A percentile compares a stretch with the other conserved stretches of the same genome.
Conservation (phyloP, 352 stramenopile genomes). For the Peronospora destructor region DNA sequence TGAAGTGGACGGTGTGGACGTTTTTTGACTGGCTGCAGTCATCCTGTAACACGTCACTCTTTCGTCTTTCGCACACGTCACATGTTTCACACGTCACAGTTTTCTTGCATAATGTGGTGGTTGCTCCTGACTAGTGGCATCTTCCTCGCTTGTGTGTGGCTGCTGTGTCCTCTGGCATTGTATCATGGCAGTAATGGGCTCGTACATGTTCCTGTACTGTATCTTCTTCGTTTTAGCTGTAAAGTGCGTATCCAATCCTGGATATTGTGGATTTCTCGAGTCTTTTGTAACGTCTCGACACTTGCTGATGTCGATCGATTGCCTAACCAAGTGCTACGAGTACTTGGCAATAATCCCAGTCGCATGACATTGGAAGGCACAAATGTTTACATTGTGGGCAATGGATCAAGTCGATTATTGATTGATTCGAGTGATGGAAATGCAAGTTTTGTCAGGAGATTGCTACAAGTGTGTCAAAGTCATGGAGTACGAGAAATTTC, state of each 20-base stretch:
- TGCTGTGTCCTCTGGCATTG: constrained; percentile 12
- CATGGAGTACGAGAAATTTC: constrained; percentile 49
- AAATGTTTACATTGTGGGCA: constrained; percentile 88
- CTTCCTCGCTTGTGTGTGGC: constrained; percentile 5
- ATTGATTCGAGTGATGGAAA: constrained; percentile 81
- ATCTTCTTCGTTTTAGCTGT: constrained; percentile 40
- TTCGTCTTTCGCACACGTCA: background rate
- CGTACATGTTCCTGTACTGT: constrained; percentile 25
- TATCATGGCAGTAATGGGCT: constrained; percentile 6
- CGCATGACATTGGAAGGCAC: constrained; percentile 86
- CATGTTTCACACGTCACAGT: constrained; percentile 15
- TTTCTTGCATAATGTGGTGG: constrained; percentile 12
- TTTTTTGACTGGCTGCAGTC: constrained; percentile 21
- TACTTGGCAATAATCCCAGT: constrained; percentile 82
- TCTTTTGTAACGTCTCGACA: constrained; percentile 32
- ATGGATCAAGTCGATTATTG: constrained; percentile 47
- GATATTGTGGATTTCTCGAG: constrained; percentile 37
- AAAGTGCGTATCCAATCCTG: constrained; percentile 38
- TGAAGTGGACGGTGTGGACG: constrained; percentile 3
- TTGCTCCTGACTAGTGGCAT: background rate
- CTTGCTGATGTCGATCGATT: constrained; percentile 41
- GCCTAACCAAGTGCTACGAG: constrained; percentile 46
- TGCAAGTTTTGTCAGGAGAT: constrained; percentile 32
- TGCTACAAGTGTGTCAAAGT: constrained; percentile 37
- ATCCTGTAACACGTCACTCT: background rate